These are phyloP conservation scores for Cephaloascus fragrans DNA, from an alignment of 805 yeast species.

Conservation along the genomic window DNA sequence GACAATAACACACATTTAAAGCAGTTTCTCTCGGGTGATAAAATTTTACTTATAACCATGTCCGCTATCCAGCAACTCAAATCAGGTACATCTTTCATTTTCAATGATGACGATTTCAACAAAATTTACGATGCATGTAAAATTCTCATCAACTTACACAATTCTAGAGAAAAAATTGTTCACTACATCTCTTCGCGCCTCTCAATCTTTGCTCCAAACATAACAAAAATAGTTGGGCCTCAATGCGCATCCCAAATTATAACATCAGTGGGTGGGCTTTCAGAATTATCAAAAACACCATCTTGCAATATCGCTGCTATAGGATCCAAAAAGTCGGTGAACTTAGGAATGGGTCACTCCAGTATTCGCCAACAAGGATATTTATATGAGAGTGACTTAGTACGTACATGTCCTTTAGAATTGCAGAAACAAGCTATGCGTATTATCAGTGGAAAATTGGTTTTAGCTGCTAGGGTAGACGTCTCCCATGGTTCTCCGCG, in stretches of 20 bases:
- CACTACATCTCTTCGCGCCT: slow-evolving; percentile 48
- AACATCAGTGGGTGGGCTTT: slow-evolving; percentile 59
- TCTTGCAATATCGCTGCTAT: slow-evolving; percentile 77
- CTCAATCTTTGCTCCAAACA: slow-evolving; percentile 66
- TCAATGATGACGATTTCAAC: slow-evolving; percentile 19
- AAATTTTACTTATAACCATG: slow-evolving; percentile 64
- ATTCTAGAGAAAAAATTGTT: slow-evolving; percentile 32
- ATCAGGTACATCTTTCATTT: slow-evolving; percentile 9
- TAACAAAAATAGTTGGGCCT: slow-evolving; percentile 63
- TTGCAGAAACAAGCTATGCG: slow-evolving; percentile 63
- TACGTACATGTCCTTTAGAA: slow-evolving; percentile 50
- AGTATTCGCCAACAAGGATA: slow-evolving; percentile 61
- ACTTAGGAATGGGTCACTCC: slow-evolving; percentile 28
- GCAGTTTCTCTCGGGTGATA: slow-evolving; percentile 47
- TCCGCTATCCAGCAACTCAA: slow-evolving; percentile 46
- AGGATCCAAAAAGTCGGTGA: slow-evolving; percentile 42
- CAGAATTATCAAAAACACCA: slow-evolving; percentile 58
- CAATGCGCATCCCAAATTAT: slow-evolving; percentile 65
- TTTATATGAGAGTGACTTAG: slow-evolving; percentile 48
- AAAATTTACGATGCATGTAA: slow-evolving; percentile 35
- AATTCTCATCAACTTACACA: slow-evolving; percentile 34
- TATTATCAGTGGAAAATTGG: slow-evolving; percentile 68
- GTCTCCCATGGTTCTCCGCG: slow-evolving; percentile 29
- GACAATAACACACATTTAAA: slow-evolving; percentile 21
- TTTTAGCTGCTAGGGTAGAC: slow-evolving; percentile 81